These are phyloP conservation scores for Apophysomyces elegans DNA, from an alignment of 371 early-diverging fungal species.

Conservation along the genomic window DNA sequence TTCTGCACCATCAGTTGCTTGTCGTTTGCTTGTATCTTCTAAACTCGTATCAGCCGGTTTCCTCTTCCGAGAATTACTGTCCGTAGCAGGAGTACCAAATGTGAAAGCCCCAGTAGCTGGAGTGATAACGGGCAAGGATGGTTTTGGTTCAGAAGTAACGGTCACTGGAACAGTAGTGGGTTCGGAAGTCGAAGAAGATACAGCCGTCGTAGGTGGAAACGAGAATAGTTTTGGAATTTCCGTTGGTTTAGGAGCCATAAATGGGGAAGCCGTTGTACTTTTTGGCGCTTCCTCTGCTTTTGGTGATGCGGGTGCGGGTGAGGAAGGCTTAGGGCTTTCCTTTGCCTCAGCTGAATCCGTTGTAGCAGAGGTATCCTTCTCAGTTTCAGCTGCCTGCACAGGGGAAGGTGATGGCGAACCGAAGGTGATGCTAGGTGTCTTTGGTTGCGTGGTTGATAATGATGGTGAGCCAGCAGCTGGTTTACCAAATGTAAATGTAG, in stretches of 20 bases:
- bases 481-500: background rate
- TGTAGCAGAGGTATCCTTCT: background rate
- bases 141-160: background rate
- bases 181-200: background rate
- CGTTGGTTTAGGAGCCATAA: background rate
- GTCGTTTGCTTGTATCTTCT: background rate
- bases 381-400: background rate
- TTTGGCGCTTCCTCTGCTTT: background rate
- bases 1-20: background rate
- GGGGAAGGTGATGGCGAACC: background rate
- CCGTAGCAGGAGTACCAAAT: background rate
- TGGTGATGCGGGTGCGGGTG: background rate
- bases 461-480: background rate
- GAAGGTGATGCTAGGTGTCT: no score
- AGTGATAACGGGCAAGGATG: background rate
- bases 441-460: background rate
- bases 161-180: background rate
- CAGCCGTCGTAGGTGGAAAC: background rate
- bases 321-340: background rate
- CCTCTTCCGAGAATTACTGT: background rate
- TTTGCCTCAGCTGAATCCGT: background rate
- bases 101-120: background rate
- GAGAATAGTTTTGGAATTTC: background rate
- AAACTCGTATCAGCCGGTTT: background rate
- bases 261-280: background rate